Percentiles rank a stretch among this genome's conserved stretches.
Conservation (phyloP, 768 basidiomycete genomes). For the Podaxis sp. region DNA sequence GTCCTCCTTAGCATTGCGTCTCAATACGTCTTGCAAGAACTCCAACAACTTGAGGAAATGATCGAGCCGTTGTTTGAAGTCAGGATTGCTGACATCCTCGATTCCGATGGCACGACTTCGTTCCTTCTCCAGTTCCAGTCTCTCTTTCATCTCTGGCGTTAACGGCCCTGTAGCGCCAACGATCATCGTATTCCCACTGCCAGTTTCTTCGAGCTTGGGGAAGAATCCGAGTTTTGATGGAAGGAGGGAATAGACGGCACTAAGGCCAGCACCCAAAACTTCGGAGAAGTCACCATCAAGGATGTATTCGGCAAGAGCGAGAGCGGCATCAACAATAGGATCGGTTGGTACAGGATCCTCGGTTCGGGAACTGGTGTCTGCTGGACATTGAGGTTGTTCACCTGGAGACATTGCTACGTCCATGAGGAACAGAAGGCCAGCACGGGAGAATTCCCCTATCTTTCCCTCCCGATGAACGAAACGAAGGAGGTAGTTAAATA, state of each 20-base stretch:
- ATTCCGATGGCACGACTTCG: conserved; percentile 56
- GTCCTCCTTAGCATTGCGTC: conserved; percentile 52
- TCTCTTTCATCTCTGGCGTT: conserved; percentile 52
- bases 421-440: conserved; percentile 90
- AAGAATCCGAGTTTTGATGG: conserved; percentile 82
- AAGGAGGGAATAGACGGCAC: conserved; percentile 88
- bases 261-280: conserved; percentile 88
- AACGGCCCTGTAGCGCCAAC: conserved; percentile 62
- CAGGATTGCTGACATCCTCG: conserved; percentile 70
- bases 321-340: conserved; percentile 78
- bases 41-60: conserved; percentile 89
- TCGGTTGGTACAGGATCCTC: conserved; percentile 38
- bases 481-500: conserved; percentile 93
- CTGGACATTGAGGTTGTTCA: conserved; percentile 33
- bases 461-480: conserved; percentile 93
- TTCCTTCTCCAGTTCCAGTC: conserved; percentile 42
- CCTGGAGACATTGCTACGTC: conserved; percentile 90
- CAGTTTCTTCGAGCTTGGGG: conserved; percentile 35
- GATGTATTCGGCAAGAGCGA: conserved; percentile 89
- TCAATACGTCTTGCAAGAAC: conserved; percentile 86
- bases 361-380: conserved; percentile 24
- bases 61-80: conserved; percentile 77
- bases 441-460: conserved; percentile 90
- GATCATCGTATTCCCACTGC: conserved; percentile 55
- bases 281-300: conserved; percentile 98